Evolutionary conservation across 1,284 basidiomycete species (phyloP), one percentile per base, ranked within the genome.

Genomic region (Fomitopsis pinicola): DNA sequence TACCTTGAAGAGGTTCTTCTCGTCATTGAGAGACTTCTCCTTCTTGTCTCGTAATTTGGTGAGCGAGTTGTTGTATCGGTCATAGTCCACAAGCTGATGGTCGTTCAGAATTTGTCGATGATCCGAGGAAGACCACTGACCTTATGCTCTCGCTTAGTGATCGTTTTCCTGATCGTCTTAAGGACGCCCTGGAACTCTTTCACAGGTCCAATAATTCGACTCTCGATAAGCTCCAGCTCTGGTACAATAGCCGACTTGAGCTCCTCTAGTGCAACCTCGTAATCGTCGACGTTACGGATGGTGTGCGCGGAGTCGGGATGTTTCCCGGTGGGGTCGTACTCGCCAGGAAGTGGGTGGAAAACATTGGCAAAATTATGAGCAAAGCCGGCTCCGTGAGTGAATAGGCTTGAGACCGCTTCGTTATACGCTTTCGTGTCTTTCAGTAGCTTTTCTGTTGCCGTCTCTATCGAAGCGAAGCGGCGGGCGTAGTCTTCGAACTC

Each of bases 11-110:
- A 96, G 73, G 71, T 95, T 94, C 84, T 96, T 96, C 81, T 97
- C 95, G 69, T 97, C 95, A 67, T 81, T 93, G 64, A 97, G 76
- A 22, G 89, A 88, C 78, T 97, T 97, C 71, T 97, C 94, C 78
- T 98, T 97, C 85, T 99, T 99, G 73, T 98, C 95, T 59, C 95
- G 82, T 61, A 98, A 81, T 78, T 99, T 99, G 61, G 89, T 95
- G 69, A 97, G 81, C 22, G 94, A 91, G 73, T 98, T 98, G 77
- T 98, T 98, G 82, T 88, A 92, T 52, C 97, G 89, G 77, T 99
- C 97, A 68, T 90, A 99, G 76, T 99, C 97, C 52, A 92, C 80
- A 57, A 98, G 83, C 90, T 94, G 63, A 36, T 14, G 9, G 26
- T 28, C 2, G 1, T 14, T 54, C 15, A 22, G 35, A 22, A 26